phyloP scores from a whole-genome alignment of 2,329 filamentous ascomycete genomes.

The Colletotrichum endophyticum region DNA sequence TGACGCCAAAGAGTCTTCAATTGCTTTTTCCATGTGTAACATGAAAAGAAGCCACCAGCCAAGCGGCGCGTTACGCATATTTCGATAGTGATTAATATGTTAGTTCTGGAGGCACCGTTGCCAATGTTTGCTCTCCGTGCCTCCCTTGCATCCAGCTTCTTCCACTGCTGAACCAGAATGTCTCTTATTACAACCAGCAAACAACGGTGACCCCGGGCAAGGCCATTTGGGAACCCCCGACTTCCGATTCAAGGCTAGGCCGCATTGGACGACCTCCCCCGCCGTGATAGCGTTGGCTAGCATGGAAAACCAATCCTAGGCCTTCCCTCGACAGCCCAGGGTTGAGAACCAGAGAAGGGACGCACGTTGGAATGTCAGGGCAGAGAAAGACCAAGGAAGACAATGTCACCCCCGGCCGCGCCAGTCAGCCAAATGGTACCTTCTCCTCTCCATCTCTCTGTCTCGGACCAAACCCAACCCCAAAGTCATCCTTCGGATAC shows the following conservation, averaged over 20 bases:
- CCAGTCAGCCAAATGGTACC: neutral
- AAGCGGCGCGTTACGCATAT: neutral
- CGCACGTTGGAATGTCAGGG: neutral
- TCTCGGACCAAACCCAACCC: neutral
- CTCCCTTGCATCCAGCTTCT: slow-evolving; percentile 1
- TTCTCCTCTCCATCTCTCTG: neutral
- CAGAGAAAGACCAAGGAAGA: neutral
- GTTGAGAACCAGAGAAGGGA: neutral
- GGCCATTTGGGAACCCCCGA: neutral
- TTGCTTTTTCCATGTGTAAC: neutral
- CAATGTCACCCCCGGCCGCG: neutral
- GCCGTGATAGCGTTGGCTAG: neutral
- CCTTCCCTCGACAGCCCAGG: neutral
- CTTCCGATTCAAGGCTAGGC: neutral
- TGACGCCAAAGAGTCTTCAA: neutral
- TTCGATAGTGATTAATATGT: neutral
- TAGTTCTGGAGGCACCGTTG: neutral
- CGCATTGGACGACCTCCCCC: slow-evolving; percentile 6
- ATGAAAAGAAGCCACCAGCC: neutral
- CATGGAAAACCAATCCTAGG: neutral
- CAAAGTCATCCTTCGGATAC: neutral
- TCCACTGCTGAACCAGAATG: neutral
- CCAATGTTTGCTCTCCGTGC: neutral
- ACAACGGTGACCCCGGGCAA: neutral
- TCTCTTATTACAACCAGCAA: neutral